Base-by-base conservation (phyloP, 139 green algal genomes). In the Tetradesmus obliquus region DNA sequence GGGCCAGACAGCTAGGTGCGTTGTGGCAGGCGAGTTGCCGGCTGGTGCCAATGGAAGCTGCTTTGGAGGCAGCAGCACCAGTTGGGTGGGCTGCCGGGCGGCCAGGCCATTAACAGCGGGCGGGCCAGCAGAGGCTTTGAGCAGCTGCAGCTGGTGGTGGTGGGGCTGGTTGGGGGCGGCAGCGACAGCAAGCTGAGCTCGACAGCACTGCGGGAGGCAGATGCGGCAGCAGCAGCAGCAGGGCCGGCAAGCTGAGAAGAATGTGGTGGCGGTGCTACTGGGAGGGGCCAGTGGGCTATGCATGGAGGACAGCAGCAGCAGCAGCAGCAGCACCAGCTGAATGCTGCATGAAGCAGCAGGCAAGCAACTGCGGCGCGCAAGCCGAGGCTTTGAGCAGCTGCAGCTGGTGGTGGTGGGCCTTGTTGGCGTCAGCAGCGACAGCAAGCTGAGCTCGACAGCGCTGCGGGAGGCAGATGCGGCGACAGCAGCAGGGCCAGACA, bases 321-420 rank as follows among this genome's bases (percentile, higher is more conserved):
- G 57, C 57, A 62, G 5, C 57, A 12, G 57, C 5, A 62, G 5
- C 66, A 2, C 12, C 22, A n/a, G 15, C n/a, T n/a, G n/a, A 17
- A 74, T 17, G 15, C 66, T 74, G 66, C 66, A 15, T 9, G 66
- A 17, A 24, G 66, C 15, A 24, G 66, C n/a, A 74, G 66, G 66
- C 66, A 15, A 74, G 22, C 66, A 74, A 74, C 66, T 7, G 15
- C 5, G 66, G 66, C 66, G 96, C 0, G 81, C 54, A 0, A 19
- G 54, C 13, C 89, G 93, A 0, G 97, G 97, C 15, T 97, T 98
- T 62, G 9, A 71, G 7, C 94, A 93, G 8, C 88, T 99, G 83
- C 51, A 79, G 9, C 58, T 98, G 12, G 91, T 98, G 53, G 95
- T 97, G n/a, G 96, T 98, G 76, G 94, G 95, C 3, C 85, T 98